phyloP scores from a whole-genome alignment of 495 filamentous ascomycete species.

The Aspergillus funiculosus region DNA sequence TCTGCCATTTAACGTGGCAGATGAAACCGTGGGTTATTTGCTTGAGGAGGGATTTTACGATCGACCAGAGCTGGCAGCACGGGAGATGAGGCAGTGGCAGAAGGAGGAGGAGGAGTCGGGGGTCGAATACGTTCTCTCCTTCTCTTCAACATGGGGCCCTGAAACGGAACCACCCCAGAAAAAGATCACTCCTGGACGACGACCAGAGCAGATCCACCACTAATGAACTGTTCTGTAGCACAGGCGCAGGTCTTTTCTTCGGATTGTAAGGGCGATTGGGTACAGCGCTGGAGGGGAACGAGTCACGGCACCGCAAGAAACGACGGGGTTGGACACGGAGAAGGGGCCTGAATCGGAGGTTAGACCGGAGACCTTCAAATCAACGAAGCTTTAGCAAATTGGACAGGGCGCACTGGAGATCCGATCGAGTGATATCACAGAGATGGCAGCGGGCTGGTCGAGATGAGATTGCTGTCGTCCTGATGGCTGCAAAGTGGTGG shows the following conservation, averaged over 20 bases:
- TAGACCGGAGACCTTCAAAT: constrained; percentile 14
- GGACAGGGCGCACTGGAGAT: constrained; percentile 11
- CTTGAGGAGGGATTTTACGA: constrained; percentile 25
- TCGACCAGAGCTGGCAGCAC: constrained; percentile 17
- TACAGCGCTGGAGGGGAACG: constrained; percentile 31
- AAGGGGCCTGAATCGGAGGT: constrained; percentile 15
- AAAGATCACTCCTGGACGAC: constrained; percentile 11
- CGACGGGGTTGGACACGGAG: constrained; percentile 11
- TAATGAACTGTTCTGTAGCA: constrained; percentile 7
- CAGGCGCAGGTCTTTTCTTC: constrained; percentile 1
- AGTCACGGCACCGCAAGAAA: constrained; percentile 29
- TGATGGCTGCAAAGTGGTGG: constrained; percentile 34
- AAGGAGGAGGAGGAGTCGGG: constrained; percentile 34
- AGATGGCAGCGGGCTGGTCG: constrained; percentile 15
- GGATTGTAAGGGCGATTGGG: constrained; percentile 12
- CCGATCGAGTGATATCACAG: constrained; percentile 16
- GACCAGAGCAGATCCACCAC: constrained; percentile 13
- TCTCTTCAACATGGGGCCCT: constrained; percentile 49
- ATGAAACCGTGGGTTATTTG: constrained; percentile 37
- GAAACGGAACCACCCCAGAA: constrained; percentile 32
- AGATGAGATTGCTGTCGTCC: constrained; percentile 16
- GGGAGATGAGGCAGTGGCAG: constrained; percentile 23
- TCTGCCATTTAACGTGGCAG: constrained; percentile 71
- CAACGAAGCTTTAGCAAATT: constrained; percentile 9
- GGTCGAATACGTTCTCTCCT: constrained; percentile 45